Evolutionary conservation across 768 basidiomycete genomes (phyloP).

Genomic region (Imleria badia): DNA sequence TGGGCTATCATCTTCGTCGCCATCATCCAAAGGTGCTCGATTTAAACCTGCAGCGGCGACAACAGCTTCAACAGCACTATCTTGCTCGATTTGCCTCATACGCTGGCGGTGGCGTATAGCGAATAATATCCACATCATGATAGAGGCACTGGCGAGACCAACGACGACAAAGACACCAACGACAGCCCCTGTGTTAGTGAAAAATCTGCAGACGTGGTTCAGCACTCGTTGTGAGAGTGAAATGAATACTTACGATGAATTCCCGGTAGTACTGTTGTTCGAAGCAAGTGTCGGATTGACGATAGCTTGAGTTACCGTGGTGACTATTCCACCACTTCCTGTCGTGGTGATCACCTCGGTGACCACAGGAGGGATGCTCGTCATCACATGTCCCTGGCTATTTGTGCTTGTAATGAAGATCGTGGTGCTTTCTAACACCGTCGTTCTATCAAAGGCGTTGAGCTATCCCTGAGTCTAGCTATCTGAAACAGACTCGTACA

Average conservation of each 20-base stretch:
- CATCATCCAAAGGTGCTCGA: constrained; percentile 66
- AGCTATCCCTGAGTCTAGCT: constrained; percentile 6
- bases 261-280: constrained; percentile 39
- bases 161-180: constrained; percentile 90
- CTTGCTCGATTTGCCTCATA: constrained; percentile 61
- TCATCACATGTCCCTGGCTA: constrained; percentile 45
- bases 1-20: constrained; percentile 45
- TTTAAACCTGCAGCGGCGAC: constrained; percentile 70
- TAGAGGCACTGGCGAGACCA: constrained; percentile 73
- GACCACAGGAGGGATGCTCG: constrained; percentile 54
- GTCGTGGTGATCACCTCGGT: constrained; percentile 60
- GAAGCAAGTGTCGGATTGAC: constrained; percentile 72
- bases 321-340: constrained; percentile 47
- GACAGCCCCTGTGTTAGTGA: constrained; percentile 85
- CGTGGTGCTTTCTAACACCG: constrained; percentile 45
- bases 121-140: constrained; percentile 68
- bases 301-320: constrained; percentile 61
- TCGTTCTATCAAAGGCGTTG: constrained; percentile 43
- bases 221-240: constrained; percentile 2
- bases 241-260: constrained; percentile 46
- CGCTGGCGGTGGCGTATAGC: constrained; percentile 65
- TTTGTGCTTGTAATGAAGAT: constrained; percentile 64
- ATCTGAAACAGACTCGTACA: constrained; percentile 25
- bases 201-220: constrained; percentile 58
- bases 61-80: constrained; percentile 68